Percentiles rank a stretch among this genome's conserved stretches.
Conservation (phyloP, 768 basidiomycete species). For the Lyophyllum semitale region DNA sequence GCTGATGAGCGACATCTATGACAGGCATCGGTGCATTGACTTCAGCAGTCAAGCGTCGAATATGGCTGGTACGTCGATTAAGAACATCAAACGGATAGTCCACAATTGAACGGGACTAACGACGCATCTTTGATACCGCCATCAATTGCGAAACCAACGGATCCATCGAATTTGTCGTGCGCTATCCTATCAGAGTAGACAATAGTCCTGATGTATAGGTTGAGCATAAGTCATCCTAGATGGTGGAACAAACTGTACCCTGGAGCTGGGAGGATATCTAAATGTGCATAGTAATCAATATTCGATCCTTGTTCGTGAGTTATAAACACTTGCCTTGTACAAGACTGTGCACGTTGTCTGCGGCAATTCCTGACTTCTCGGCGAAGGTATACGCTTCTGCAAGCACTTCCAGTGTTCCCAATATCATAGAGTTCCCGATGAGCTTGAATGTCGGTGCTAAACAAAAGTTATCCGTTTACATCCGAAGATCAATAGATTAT, state of each 20-base stretch:
- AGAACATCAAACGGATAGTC: background rate
- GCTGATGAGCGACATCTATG: conserved; percentile 73
- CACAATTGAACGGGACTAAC: conserved; percentile 32
- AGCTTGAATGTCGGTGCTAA: conserved; percentile 74
- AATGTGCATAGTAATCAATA: background rate
- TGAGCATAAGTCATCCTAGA: background rate
- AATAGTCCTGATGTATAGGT: conserved; percentile 40
- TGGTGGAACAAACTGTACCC: conserved; percentile 34
- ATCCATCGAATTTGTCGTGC: conserved; percentile 73
- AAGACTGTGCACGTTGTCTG: conserved; percentile 53
- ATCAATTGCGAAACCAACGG: conserved; percentile 75
- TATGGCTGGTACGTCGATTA: conserved; percentile 45
- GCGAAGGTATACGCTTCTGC: conserved; percentile 85
- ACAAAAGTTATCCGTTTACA: background rate
- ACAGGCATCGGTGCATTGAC: conserved; percentile 71
- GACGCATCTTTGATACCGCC: conserved; percentile 88
- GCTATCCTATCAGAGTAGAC: conserved; percentile 70
- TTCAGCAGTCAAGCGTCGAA: conserved; percentile 68
- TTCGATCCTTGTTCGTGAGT: background rate
- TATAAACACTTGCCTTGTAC: conserved; percentile 54
- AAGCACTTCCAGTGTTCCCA: conserved; percentile 77
- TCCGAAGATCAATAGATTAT: background rate
- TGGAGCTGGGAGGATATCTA: conserved; percentile 73
- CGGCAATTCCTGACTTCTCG: conserved; percentile 80
- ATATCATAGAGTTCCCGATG: conserved; percentile 77